Base-by-base conservation (phyloP, 805 yeast species). In the Blastobotrys mokoenaii region DNA sequence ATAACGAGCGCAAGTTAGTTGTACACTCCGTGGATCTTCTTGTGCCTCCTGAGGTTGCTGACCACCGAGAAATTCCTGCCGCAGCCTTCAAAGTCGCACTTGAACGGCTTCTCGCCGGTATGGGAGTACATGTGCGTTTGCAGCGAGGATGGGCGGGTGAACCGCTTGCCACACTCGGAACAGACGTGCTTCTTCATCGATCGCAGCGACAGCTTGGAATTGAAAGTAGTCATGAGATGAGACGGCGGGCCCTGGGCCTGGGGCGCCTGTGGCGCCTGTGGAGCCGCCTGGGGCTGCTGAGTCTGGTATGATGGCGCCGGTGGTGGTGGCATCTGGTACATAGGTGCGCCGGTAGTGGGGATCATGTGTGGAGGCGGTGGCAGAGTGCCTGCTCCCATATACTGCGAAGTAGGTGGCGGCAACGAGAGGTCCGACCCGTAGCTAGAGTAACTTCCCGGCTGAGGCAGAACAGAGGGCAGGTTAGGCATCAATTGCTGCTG, bases 31-130 rank as follows among this genome's bases (percentile, higher is more conserved):
- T 86, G 96, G 38, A 84, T 69, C 60, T 77, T 80, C 52, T 75
- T 72, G 64, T 87, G 96, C 50, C 96, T 71, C n/a, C 85, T 74
- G 82, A 88, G 77, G 61, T 87, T 87, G 29, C 87, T 79, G 55
- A 87, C 77, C 29, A 88, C 96, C 17, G 81, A 75, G 60, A 87
- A 88, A 4, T 73, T 59, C 52, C 82, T 77, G 0, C 80, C 82
- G 61, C 96, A 87, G 32, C 73, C 76, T 0, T 66, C 66, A 78
- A 84, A 81, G n/a, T 69, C 63, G 58, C 88, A 82, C 43, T 64
- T 66, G 59, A 76, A 82, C 9, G 89, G 89, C 51, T 80, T 80
- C 55, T 80, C 87, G 29, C 89, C 89, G 0, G 88, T 81, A 61
- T 87, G 96, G 10, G 88, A 80, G 60, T 84, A 79, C 58, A 76